Base-by-base conservation (phyloP, 345 rosid genomes). In the Moricandia arvensis region DNA sequence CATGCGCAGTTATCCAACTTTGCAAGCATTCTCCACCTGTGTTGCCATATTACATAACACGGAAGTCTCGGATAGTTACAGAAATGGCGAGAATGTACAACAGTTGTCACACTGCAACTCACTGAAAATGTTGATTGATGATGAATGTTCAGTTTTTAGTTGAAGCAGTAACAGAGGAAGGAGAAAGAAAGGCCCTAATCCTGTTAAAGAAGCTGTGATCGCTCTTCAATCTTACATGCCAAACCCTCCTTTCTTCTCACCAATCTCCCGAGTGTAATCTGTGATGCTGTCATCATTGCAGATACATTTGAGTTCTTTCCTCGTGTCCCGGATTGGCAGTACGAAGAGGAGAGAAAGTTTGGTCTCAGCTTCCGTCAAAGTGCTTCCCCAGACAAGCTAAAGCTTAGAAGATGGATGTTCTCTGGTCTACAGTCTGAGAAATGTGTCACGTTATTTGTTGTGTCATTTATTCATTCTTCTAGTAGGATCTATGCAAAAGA, bases 21-120 rank as follows among this genome's bases (percentile, higher is more conserved):
- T 96, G 69, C 99, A 96, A 80, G 97, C 98, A 9, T 96, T 96
- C 82, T 91, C 97, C 59, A 86, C 90, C 71, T 93, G 97, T 64
- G 89, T 93, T 67, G 94, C 95, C 35, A 69, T 86, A 74, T 69
- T 96, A 77, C 97, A 96, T 59, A 86, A 87, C 65, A 71, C 87
- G 6, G 87, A 84, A 75, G 85, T 83, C 60, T 63, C 88, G 0
- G 78, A 73, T 68, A 68, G 35, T 68, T 73, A 31, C 61, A 73
- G 70, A 73, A 79, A 49, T n/a, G 34, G 68, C 41, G 79, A 79
- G 72, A 75, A 79, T 63, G 78, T 75, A 34, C 75, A 81, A 64
- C 75, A 78, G 66, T 76, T 87, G 53, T 72, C 82, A 0, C 87
- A 74, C 27, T 75, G 80, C 80, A 84, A 76, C 82, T 85, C 97